Percentiles rank a stretch among this genome's conserved stretches.
These are phyloP conservation scores for Nemania sp. DNA, from an alignment of 2,329 filamentous ascomycete genomes.

Conservation along the genomic window DNA sequence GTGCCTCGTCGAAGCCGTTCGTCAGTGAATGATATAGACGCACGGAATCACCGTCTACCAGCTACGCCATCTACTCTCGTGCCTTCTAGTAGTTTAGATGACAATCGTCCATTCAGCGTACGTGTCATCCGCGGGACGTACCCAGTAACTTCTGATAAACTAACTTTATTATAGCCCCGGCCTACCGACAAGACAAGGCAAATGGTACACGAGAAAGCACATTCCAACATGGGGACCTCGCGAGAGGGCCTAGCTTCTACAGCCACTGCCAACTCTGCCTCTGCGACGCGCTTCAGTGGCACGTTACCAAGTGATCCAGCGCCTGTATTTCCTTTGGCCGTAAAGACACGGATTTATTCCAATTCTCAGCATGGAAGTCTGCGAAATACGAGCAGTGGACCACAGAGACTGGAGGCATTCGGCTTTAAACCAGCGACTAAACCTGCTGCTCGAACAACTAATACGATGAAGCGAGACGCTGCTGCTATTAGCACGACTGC, in stretches of 20 bases:
- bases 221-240: not conserved
- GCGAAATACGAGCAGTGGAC: not conserved
- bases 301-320: not conserved
- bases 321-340: not conserved
- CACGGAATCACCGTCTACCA: not conserved
- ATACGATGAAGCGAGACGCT: not conserved
- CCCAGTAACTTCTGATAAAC: not conserved
- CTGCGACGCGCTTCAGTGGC: not conserved
- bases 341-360: slow-evolving; percentile 17
- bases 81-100: not conserved
- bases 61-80: not conserved
- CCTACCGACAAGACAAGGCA: not conserved
- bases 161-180: slow-evolving; percentile 14
- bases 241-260: not conserved
- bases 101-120: not conserved
- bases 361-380: not conserved
- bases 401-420: slow-evolving; percentile 21
- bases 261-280: not conserved
- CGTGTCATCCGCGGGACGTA: not conserved
- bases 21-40: not conserved
- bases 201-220: not conserved
- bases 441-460: not conserved
- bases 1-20: not conserved
- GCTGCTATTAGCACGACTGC: not conserved
- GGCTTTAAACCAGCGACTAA: slow-evolving; percentile 14